phyloP scores from a whole-genome alignment of 192 early-diverging fungal genomes.

The Cladochytrium replicatum region DNA sequence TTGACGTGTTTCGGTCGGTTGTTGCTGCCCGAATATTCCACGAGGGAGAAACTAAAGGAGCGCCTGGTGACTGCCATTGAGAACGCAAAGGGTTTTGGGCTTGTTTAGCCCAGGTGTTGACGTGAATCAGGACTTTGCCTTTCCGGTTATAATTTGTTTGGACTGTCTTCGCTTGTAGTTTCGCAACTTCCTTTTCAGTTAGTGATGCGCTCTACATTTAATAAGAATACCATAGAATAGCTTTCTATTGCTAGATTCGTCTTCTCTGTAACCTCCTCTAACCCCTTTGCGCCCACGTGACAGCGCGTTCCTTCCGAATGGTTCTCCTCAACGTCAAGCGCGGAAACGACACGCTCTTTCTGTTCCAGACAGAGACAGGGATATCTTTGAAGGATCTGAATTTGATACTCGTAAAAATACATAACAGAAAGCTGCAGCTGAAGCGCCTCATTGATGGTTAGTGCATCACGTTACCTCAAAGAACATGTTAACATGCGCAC shows the following conservation, averaged over 20 bases:
- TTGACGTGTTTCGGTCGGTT: conserved; percentile 86
- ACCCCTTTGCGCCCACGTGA: no score
- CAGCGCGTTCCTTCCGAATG: no score
- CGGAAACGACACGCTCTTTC: conserved; percentile 18
- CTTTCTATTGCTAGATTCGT: no score
- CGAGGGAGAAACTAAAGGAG: conserved; percentile 61
- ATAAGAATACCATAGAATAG: no score
- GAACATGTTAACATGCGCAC: not conserved
- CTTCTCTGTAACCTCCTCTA: no score
- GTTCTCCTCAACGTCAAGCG: conserved; percentile 14
- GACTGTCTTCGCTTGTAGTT: no score
- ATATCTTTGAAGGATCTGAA: conserved; percentile 6
- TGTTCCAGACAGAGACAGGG: conserved; percentile 2
- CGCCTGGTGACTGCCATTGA: conserved; percentile 77
- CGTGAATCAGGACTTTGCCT: no score
- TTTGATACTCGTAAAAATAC: conserved; percentile 17
- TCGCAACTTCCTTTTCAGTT: no score
- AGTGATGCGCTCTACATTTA: no score
- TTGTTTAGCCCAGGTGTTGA: no score
- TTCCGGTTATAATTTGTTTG: no score
- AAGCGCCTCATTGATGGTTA: conserved; percentile 31
- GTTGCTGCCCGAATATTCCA: conserved; percentile 73
- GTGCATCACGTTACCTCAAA: not conserved
- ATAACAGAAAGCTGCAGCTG: conserved; percentile 28
- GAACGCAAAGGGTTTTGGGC: conserved; percentile 87